Base-by-base conservation (phyloP, 2,329 filamentous ascomycete species). In the Colletotrichum sojae region DNA sequence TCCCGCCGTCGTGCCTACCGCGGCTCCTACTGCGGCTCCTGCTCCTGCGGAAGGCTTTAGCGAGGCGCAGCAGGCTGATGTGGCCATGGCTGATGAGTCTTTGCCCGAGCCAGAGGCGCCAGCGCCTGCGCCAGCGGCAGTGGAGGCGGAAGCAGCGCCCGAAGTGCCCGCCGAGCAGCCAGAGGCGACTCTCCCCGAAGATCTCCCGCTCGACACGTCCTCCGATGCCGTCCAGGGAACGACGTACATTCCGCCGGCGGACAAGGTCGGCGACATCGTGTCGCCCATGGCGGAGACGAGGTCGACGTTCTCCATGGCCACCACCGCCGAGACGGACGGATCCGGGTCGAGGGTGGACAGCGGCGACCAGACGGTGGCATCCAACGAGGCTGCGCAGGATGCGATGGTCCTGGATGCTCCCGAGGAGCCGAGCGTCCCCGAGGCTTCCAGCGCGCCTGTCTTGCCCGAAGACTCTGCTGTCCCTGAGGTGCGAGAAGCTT, bases 231-330 rank as follows among this genome's bases (percentile, higher is more conserved):
- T 57, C 5, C 64, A 62, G 9, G 67, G 63, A n/a, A 52, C 31
- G 9, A 36, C 65, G 20, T 61, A 27, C 5, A 66, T 70, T 12
- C 63, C 66, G 43, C 66, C 66, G 10, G 66, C 66, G 6, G 66
- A 69, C 15, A 69, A 69, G 48, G 66, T 69, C 6, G 66, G 66
- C 13, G 66, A 69, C 55, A 69, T 69, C 16, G 66, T 66, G 4
- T 69, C 66, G 3, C 66, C 66, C 0, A 69, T 66, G 62, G 66
- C 66, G 10, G 66, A 69, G 51, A 69, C 66, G n/a, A 22, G 66
- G 22, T 69, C 66, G 12, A 66, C 61, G 10, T 69, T 69, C 18
- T 69, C 66, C 2, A 25, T 69, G 36, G 66, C 66, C n/a, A 69
- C 66, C 9, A 69, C 66, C 9, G 66, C 66, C 20, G 66, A 69